Evolutionary conservation across 1,284 basidiomycete species (phyloP).

Genomic region (Tremellales sp.): DNA sequence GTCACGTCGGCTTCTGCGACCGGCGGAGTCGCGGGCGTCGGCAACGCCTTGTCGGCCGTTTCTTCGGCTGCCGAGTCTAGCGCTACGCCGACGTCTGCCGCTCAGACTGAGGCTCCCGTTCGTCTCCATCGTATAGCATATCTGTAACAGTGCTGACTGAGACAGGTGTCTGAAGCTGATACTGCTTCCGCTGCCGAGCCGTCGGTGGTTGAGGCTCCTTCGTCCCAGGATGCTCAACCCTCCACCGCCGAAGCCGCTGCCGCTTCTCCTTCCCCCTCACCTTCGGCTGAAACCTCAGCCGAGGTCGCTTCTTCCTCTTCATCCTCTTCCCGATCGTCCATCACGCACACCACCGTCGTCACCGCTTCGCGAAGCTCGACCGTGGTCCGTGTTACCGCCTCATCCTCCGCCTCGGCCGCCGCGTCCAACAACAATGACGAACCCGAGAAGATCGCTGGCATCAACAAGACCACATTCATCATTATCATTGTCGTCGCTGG

Average conservation of each 20-base stretch:
- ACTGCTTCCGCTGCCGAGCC: neutral
- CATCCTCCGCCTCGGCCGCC: conserved; percentile 12
- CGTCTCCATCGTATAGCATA: neutral
- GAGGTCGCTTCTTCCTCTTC: conserved; percentile 4
- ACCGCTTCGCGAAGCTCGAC: conserved; percentile 13
- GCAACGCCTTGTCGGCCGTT: neutral
- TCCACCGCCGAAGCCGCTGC: neutral
- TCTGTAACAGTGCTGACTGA: neutral
- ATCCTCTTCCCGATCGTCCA: conserved; percentile 2
- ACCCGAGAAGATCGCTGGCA: conserved; percentile 19
- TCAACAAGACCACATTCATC: conserved; percentile 60
- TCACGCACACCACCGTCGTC: conserved; percentile 15
- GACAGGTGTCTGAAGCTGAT: neutral
- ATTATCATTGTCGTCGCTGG: conserved; percentile 67
- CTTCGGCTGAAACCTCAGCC: conserved; percentile 6
- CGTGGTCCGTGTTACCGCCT: conserved; percentile 4
- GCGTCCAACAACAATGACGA: conserved; percentile 15
- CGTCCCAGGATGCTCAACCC: neutral
- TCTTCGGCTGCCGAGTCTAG: neutral
- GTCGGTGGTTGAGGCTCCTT: neutral
- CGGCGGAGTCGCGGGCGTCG: neutral
- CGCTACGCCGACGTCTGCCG: neutral
- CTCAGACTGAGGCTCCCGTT: neutral
- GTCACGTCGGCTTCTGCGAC: neutral
- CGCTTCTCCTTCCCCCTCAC: neutral